Base-by-base conservation (phyloP, 805 yeast genomes). In the Wickerhamomyces mucosus region DNA sequence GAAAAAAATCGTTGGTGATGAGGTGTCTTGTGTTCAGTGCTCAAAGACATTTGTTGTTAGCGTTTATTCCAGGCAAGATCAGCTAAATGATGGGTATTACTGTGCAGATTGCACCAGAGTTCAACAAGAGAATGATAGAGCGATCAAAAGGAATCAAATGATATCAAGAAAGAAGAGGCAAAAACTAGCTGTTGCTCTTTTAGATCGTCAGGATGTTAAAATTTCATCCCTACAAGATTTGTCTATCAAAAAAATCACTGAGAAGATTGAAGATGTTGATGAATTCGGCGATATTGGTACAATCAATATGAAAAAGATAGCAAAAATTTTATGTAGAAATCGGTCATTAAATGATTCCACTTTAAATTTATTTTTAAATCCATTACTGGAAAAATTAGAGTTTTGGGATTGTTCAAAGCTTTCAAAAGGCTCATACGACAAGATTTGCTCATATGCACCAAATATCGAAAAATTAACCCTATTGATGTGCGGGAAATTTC, bases 341-440 rank as follows among this genome's bases (percentile, higher is more conserved):
- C 59, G 99, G 32, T 79, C 92, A 0, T 59, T 92, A 29, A 72
- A 78, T 46, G 75, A 79, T 40, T 59, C 68, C 13, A 86, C 96
- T 0, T 53, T 88, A 50, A 59, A 75, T 28, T 61, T 92, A 29
- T 89, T 92, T 48, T 58, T 92, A 32, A 73, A 75, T 28, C 68
- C 84, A 0, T 63, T 67, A 12, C 51, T 75, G 29, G 68, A 56
- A 34, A 52, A 58, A 4, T 56, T 92, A 18, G 81, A 81, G 39
- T 75, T 92, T 40, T 84, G 95, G 86, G 99, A 92, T 56, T 92
- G 99, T 53, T 85, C 96, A 0, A 75, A 74, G 29, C 64, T 92
- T 13, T 71, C 74, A 16, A 65, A 68, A 25, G 78, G 71, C 38
- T 70, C 92, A 0, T 67, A 78, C 38, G 69, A 71, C 43, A 65